Evolutionary conservation across 2,329 filamentous ascomycete genomes (phyloP).

Genomic region (Lachnellula arida): DNA sequence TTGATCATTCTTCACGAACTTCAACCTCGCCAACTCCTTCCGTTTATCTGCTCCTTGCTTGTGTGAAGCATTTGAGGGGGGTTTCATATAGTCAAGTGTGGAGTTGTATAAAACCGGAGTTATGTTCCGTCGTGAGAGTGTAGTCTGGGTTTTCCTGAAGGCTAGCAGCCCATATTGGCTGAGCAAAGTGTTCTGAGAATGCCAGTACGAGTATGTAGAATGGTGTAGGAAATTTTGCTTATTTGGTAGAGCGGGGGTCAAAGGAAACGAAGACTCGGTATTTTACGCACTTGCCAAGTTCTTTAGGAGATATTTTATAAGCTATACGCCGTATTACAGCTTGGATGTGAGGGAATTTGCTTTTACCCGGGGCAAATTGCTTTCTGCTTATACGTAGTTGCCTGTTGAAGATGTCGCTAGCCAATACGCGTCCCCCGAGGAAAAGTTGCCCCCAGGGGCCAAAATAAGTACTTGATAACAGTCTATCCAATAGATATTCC

Average conservation of each 20-base stretch:
- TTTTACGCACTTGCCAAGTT: too few relatives aligned
- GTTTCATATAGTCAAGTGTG: not conserved
- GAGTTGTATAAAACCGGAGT: not conserved
- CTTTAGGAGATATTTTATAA: too few relatives aligned
- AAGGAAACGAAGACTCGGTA: too few relatives aligned
- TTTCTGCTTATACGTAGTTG: not conserved
- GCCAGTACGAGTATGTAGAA: too few relatives aligned
- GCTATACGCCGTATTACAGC: not conserved
- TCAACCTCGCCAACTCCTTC: too few relatives aligned
- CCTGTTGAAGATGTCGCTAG: not conserved
- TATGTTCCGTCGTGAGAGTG: not conserved
- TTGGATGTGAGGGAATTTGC: not conserved
- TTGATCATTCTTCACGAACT: too few relatives aligned
- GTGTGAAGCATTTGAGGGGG: not conserved
- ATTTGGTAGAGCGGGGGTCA: too few relatives aligned
- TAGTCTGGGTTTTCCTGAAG: not conserved
- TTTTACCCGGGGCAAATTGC: conserved; percentile 4
- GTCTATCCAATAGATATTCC: not conserved
- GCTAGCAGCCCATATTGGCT: not conserved
- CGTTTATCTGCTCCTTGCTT: too few relatives aligned
- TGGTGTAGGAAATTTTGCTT: too few relatives aligned
- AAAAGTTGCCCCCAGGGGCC: too few relatives aligned
- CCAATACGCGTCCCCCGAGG: not conserved
- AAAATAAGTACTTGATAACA: not conserved
- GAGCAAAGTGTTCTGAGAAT: not conserved